These are phyloP conservation scores for Gilbertella persicaria DNA, from an alignment of 371 early-diverging fungal genomes.

Conservation along the genomic window DNA sequence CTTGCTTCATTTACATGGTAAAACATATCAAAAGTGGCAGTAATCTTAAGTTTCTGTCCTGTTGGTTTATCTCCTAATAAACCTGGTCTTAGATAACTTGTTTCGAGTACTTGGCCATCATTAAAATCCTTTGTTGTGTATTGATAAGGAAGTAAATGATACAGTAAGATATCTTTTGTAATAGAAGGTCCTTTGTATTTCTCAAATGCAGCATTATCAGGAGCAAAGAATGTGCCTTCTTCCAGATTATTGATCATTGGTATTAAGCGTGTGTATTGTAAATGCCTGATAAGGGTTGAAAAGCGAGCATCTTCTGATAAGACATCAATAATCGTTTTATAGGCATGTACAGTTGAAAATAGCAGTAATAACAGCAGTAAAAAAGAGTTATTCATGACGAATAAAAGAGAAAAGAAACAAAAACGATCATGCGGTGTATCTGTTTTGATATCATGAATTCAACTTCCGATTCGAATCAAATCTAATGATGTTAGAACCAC, in stretches of 20 bases:
- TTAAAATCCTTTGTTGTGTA: slow-evolving; percentile 23
- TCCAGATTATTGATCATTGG: slow-evolving; percentile 41
- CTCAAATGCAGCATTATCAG: slow-evolving; percentile 51
- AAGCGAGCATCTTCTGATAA: slow-evolving; percentile 35
- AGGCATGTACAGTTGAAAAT: slow-evolving; percentile 10
- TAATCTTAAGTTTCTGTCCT: slow-evolving; percentile 44
- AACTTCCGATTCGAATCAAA: too few relatives aligned
- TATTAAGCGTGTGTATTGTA: slow-evolving; percentile 33
- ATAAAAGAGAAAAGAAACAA: not conserved
- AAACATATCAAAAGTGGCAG: slow-evolving; percentile 28
- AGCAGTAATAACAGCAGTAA: slow-evolving; percentile 8
- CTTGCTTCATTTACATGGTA: slow-evolving; percentile 18
- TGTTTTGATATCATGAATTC: too few relatives aligned
- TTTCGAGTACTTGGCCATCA: slow-evolving; percentile 47
- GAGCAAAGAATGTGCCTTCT: slow-evolving; percentile 57
- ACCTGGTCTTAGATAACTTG: slow-evolving; percentile 36
- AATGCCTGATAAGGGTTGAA: slow-evolving; percentile 26
- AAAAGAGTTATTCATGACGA: not conserved
- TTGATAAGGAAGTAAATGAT: slow-evolving; percentile 41
- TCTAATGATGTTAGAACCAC: too few relatives aligned
- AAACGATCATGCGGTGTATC: not conserved
- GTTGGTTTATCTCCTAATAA: slow-evolving; percentile 32
- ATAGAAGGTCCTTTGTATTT: slow-evolving; percentile 22
- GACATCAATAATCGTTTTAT: slow-evolving; percentile 39
- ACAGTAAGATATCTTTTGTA: slow-evolving; percentile 37